Evolutionary conservation across 176 grass and related monocot genomes (phyloP), one percentile per base, ranked within the genome.

Genomic region (Areca catechu): DNA sequence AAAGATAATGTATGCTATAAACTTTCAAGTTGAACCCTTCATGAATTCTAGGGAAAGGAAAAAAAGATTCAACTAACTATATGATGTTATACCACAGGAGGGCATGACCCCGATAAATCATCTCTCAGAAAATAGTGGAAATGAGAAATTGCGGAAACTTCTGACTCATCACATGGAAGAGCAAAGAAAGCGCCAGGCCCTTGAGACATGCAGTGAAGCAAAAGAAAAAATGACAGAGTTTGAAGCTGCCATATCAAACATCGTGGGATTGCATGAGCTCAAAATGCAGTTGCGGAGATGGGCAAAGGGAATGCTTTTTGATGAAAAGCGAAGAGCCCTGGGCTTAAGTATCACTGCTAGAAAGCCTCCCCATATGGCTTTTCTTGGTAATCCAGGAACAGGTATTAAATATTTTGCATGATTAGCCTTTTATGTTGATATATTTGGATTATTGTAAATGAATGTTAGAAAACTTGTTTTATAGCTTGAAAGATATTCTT

Each of bases 341-440:
- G 93, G 93, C 22, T 83, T 98, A 65, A 75, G 62, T n/a, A 98
- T 98, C 56, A 81, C 84, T 55, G 71, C 48, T 22, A 98, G 93
- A 75, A 92, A 65, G 68, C 67, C 76, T 54, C 87, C 83, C 5
- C 93, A 98, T 77, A 98, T 98, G 93, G 93, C 93, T 66, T 98
- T 98, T 71, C 76, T 98, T 52, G 93, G 93, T 56, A 98, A 90
- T 66, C 93, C 93, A 21, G 87, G 93, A 79, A 98, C 93, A 73
- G 93, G 93, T 92, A 90, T 71, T 67, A 30, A 19, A 53, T 54
- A 34, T 55, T 20, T 10, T 43, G 4, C 7, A n/a, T 6, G 16
- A 27, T 34, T 6, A 30, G 16, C 10, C 34, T 43, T 43, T 43
- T 43, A 12, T 43, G 34, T 43, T 43, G 12, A 43, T 43, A 43